Evolutionary conservation across 306 rosid species (phyloP).

Genomic region (Ceratonia siliqua): DNA sequence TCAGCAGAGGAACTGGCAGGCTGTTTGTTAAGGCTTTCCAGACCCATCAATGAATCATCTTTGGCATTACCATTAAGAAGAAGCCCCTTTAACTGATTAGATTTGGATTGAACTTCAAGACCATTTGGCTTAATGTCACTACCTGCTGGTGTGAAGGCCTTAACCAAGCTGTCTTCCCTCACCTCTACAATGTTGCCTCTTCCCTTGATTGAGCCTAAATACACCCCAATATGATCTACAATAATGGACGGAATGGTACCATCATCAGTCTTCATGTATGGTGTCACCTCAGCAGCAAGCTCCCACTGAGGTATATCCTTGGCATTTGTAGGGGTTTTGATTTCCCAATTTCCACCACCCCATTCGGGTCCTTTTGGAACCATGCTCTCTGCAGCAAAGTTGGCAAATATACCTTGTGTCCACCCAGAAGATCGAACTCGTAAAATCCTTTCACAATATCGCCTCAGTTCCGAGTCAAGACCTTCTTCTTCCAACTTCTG

Average conservation of each 20-base stretch:
- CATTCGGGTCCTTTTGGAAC: constrained; percentile 99
- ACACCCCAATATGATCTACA: constrained; percentile 90
- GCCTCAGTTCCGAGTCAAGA: constrained; percentile 91
- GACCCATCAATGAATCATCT: constrained; percentile 62
- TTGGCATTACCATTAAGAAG: constrained; percentile 52
- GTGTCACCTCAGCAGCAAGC: constrained; percentile 93
- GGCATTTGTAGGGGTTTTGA: constrained; percentile 83
- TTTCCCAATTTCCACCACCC: constrained; percentile 99
- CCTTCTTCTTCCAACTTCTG: constrained; percentile 98
- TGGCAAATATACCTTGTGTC: constrained; percentile 99
- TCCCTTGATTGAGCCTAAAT: constrained; percentile 87
- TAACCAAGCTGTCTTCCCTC: constrained; percentile 86
- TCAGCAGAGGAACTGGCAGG: constrained; percentile 59
- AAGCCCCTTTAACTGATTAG: constrained; percentile 52
- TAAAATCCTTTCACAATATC: constrained; percentile 93
- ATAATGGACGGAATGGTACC: constrained; percentile 89
- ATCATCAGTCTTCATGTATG: constrained; percentile 94
- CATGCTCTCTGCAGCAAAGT: constrained; percentile 99
- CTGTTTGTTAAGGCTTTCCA: constrained; percentile 64
- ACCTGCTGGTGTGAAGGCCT: constrained; percentile 53
- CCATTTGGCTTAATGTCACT: constrained; percentile 57
- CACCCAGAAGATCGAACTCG: constrained; percentile 92
- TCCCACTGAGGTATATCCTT: constrained; percentile 98
- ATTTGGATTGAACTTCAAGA: constrained; percentile 45
- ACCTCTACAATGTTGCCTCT: constrained; percentile 94